Evolutionary conservation across 495 filamentous ascomycete species (phyloP).

Genomic region (Neurospora terricola): DNA sequence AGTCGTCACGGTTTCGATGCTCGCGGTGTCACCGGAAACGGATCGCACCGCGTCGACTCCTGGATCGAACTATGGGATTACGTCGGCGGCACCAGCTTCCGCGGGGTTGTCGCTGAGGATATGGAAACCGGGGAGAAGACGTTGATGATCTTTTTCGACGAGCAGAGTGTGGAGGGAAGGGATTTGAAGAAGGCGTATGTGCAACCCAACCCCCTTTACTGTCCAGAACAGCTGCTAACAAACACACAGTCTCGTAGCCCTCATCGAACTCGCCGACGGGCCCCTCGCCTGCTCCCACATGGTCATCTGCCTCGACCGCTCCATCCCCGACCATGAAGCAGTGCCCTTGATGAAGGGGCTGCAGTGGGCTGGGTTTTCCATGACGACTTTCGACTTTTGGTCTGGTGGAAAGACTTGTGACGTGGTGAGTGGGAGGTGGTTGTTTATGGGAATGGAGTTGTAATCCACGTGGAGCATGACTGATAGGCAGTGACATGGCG

Average conservation of each 20-base stretch:
- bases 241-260: constrained; percentile 61
- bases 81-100: constrained; percentile 66
- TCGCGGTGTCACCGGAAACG: constrained; percentile 1
- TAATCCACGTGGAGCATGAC: constrained; percentile 23
- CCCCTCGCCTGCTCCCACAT: constrained; percentile 65
- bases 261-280: constrained; percentile 76
- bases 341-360: constrained; percentile 65
- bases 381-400: constrained; percentile 70
- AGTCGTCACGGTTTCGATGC: not conserved
- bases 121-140: constrained; percentile 47
- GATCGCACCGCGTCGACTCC: constrained; percentile 24
- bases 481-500: not conserved
- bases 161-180: constrained; percentile 46
- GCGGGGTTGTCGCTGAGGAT: constrained; percentile 65
- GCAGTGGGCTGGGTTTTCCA: constrained; percentile 85
- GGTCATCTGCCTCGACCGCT: constrained; percentile 70
- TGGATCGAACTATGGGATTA: constrained; percentile 88
- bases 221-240: constrained; percentile 9
- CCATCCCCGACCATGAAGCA: constrained; percentile 44
- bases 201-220: no score
- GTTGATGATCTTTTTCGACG: constrained; percentile 82
- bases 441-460: constrained; percentile 79
- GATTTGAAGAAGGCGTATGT: constrained; percentile 84
- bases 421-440: constrained; percentile 61
- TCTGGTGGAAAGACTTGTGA: constrained; percentile 33